Percentiles rank a stretch among this genome's conserved stretches.
These are phyloP conservation scores for Colletotrichum lini DNA, from an alignment of 2,329 filamentous ascomycete species.

Conservation along the genomic window DNA sequence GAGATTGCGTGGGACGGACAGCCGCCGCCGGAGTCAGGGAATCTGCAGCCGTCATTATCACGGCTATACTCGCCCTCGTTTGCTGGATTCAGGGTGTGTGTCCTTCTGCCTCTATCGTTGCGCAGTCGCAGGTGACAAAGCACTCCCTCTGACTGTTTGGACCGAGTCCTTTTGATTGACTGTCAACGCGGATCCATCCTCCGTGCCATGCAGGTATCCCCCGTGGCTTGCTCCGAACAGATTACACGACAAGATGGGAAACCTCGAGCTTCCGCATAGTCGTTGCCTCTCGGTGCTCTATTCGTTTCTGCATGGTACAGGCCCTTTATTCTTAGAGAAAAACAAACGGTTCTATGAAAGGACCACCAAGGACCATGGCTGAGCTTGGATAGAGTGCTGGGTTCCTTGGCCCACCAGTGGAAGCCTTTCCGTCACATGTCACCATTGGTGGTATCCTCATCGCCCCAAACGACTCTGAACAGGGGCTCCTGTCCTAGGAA, in stretches of 20 bases:
- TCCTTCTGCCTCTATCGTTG: too few relatives aligned
- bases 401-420: neutral
- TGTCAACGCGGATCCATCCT: constrained; percentile 17
- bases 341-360: constrained; percentile 12
- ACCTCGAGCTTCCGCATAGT: neutral
- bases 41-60: neutral
- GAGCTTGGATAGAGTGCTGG: neutral
- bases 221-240: neutral
- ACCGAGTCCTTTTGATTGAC: constrained; percentile 1
- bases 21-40: constrained; percentile 28
- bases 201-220: constrained; percentile 25
- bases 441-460: constrained; percentile 2
- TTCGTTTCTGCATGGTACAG: neutral
- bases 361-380: neutral
- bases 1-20: constrained; percentile 27
- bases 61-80: neutral
- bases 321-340: neutral
- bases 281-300: neutral
- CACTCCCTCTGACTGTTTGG: too few relatives aligned
- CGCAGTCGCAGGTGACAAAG: too few relatives aligned
- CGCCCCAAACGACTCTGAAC: neutral
- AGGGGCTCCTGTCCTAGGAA: too few relatives aligned
- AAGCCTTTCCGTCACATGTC: too few relatives aligned
- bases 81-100: too few relatives aligned
- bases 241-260: constrained; percentile 6